These are phyloP conservation scores for Fremontodendron californicum DNA, from an alignment of 345 rosid species.

Conservation along the genomic window DNA sequence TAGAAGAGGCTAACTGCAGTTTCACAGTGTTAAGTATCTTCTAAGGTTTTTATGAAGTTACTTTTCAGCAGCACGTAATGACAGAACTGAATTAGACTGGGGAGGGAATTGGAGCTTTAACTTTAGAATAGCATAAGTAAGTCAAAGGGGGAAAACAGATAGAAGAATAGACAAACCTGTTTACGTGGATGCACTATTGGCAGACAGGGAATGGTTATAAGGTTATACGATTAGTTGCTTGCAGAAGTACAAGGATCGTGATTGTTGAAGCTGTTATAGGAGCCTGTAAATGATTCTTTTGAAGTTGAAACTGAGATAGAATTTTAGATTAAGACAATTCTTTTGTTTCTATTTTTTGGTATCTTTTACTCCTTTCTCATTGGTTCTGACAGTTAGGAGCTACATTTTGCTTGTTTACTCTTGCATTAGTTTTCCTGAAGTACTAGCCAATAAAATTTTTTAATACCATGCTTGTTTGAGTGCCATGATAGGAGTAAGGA, in stretches of 20 bases:
- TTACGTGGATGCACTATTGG: neutral
- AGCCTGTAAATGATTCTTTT: neutral
- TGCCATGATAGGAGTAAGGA: neutral
- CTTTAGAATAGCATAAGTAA: neutral
- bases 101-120: neutral
- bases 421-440: neutral
- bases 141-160: neutral
- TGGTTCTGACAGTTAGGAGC: neutral
- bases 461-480: neutral
- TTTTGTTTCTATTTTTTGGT: neutral
- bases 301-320: neutral
- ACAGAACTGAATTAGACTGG: neutral
- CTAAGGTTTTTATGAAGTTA: neutral
- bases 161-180: neutral
- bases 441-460: neutral
- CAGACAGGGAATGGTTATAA: neutral
- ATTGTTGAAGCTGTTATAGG: neutral
- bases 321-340: neutral
- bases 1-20: neutral
- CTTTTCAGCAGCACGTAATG: neutral
- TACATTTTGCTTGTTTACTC: neutral
- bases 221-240: neutral
- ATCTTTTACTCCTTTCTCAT: neutral
- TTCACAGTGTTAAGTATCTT: neutral
- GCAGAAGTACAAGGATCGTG: neutral